Conservation (phyloP, 1,284 basidiomycete species). For the Rhodotorula sp. region DNA sequence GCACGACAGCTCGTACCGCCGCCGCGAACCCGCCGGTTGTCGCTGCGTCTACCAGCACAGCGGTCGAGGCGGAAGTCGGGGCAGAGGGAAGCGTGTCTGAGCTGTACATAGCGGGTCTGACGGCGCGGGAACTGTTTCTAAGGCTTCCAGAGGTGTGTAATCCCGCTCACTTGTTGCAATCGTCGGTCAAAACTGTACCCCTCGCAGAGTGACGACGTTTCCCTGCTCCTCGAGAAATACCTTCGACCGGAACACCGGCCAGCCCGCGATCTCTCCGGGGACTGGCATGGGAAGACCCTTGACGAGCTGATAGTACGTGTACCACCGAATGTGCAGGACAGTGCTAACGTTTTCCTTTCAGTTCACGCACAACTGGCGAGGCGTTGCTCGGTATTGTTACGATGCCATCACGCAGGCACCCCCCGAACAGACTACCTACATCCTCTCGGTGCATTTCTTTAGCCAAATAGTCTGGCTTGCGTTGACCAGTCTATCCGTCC, state of each 20-base stretch:
- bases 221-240: conserved; percentile 55
- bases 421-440: conserved; percentile 62
- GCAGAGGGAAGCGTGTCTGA: not conserved
- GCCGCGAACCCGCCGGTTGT: not conserved
- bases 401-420: conserved; percentile 67
- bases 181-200: not conserved
- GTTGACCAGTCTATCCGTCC: not conserved
- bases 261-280: conserved; percentile 65
- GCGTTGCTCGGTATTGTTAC: conserved; percentile 70
- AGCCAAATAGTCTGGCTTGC: not conserved
- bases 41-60: not conserved
- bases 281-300: conserved; percentile 67
- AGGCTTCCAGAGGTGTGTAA: conserved; percentile 14
- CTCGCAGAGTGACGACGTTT: conserved; percentile 14
- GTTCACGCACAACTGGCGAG: conserved; percentile 81
- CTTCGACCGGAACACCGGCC: conserved; percentile 70
- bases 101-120: conserved; percentile 16
- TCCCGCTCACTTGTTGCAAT: accelerated
- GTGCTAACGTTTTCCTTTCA: conserved; percentile 46
- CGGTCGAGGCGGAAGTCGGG: not conserved
- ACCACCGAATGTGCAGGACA: not conserved
- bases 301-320: conserved; percentile 69
- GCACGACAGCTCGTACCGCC: not conserved
- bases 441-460: conserved; percentile 62
- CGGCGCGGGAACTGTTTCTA: conserved; percentile 10